These are phyloP conservation scores for Tolypocladium nubicola DNA, from an alignment of 2,329 filamentous ascomycete genomes.

Conservation along the genomic window DNA sequence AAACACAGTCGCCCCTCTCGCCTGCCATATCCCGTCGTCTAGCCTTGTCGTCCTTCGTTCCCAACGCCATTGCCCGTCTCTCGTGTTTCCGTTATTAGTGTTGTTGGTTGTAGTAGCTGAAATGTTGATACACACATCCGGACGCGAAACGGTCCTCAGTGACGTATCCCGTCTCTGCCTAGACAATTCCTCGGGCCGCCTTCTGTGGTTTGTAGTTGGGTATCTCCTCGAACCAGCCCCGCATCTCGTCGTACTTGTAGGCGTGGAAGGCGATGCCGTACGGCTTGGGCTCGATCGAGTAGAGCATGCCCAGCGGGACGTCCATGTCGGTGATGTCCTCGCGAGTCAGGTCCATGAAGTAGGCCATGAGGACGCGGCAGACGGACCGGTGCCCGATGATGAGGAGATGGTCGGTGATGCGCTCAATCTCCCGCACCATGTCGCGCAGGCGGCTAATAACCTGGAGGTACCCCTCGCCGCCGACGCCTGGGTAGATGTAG, in stretches of 20 bases:
- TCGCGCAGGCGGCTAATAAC: constrained; percentile 91
- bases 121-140: not conserved
- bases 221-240: constrained; percentile 73
- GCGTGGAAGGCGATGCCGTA: constrained; percentile 97
- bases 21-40: not conserved
- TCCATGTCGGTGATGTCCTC: constrained; percentile 92
- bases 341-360: constrained; percentile 86
- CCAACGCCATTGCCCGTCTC: not conserved
- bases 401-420: constrained; percentile 90
- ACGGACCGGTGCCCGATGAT: constrained; percentile 90
- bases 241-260: constrained; percentile 74
- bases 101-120: not conserved
- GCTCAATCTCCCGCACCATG: constrained; percentile 93
- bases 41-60: not conserved
- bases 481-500: constrained; percentile 92
- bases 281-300: constrained; percentile 91
- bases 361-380: constrained; percentile 84
- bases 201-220: constrained; percentile 71
- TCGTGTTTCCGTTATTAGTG: not conserved
- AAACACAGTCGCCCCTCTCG: not conserved
- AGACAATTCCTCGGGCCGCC: constrained; percentile 21
- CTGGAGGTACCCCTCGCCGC: constrained; percentile 92
- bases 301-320: constrained; percentile 86
- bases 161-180: not conserved
- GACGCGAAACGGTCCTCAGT: not conserved